Conservation (phyloP, 2,329 filamentous ascomycete genomes). For the Cercospora citrullina region DNA sequence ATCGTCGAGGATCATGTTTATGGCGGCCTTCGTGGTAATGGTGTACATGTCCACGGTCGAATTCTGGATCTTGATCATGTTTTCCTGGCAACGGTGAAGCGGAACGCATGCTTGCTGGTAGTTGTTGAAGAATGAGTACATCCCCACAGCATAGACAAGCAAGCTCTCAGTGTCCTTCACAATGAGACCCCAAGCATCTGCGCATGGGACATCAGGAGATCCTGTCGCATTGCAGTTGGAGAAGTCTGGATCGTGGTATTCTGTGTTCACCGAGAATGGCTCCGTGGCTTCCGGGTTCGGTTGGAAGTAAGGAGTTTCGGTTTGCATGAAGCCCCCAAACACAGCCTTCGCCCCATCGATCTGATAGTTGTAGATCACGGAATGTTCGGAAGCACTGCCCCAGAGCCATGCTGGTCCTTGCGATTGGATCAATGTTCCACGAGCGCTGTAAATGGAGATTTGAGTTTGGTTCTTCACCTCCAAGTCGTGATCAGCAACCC, state of each 20-base stretch:
- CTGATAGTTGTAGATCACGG: slow-evolving; percentile 57
- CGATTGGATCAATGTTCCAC: slow-evolving; percentile 45
- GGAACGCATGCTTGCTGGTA: slow-evolving; percentile 54
- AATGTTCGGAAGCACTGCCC: slow-evolving; percentile 56
- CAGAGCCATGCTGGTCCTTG: slow-evolving; percentile 55
- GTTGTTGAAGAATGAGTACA: slow-evolving; percentile 62
- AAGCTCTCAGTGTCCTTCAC: slow-evolving; percentile 42
- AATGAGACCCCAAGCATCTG: slow-evolving; percentile 51
- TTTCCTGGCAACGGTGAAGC: slow-evolving; percentile 52
- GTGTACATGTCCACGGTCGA: slow-evolving; percentile 50
- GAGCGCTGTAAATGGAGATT: slow-evolving; percentile 49
- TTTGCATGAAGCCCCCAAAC: slow-evolving; percentile 54
- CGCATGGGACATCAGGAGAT: slow-evolving; percentile 32
- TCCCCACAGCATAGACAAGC: slow-evolving; percentile 50
- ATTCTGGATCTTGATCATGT: slow-evolving; percentile 50
- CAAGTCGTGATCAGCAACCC: slow-evolving; percentile 57
- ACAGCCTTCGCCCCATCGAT: slow-evolving; percentile 53
- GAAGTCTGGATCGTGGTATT: slow-evolving; percentile 48
- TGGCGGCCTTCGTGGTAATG: slow-evolving; percentile 51
- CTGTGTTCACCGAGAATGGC: slow-evolving; percentile 55
- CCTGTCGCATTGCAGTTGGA: slow-evolving; percentile 33
- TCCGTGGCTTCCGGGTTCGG: slow-evolving; percentile 57
- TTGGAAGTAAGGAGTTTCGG: slow-evolving; percentile 55
- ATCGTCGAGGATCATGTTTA: slow-evolving; percentile 51
- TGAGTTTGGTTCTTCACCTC: slow-evolving; percentile 41